A percentile compares a stretch with the other conserved stretches of the same genome.
These are phyloP conservation scores for Ephemerocybe angulata DNA, from an alignment of 768 basidiomycete species.

Conservation along the genomic window DNA sequence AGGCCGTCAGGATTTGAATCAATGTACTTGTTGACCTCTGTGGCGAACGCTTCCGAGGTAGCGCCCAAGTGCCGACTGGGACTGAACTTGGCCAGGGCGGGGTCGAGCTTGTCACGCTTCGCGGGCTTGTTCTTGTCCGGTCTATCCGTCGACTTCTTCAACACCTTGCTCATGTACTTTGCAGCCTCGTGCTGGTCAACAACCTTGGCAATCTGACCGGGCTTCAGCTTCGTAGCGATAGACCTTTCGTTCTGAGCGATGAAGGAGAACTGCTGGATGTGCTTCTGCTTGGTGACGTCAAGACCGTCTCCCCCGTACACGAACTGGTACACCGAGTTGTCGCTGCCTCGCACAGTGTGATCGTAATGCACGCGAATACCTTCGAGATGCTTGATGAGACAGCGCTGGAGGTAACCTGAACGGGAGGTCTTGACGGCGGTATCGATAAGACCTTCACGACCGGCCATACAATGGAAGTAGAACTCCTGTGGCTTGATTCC, in stretches of 20 bases:
- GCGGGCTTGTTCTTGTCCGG: slow-evolving; percentile 38
- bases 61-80: slow-evolving; percentile 82
- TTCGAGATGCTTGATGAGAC: slow-evolving; percentile 97
- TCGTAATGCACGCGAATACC: slow-evolving; percentile 97
- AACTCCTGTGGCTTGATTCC: slow-evolving; percentile 98
- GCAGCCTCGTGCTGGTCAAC: slow-evolving; percentile 67
- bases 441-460: slow-evolving; percentile 97
- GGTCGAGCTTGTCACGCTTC: slow-evolving; percentile 61
- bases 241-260: slow-evolving; percentile 82
- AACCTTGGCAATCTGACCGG: slow-evolving; percentile 50
- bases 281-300: slow-evolving; percentile 96
- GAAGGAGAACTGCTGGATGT: slow-evolving; percentile 91
- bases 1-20: slow-evolving; percentile 63
- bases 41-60: slow-evolving; percentile 90
- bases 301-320: slow-evolving; percentile 94
- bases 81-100: slow-evolving; percentile 69
- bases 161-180: slow-evolving; percentile 83
- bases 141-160: slow-evolving; percentile 65
- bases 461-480: slow-evolving; percentile 99
- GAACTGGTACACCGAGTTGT: slow-evolving; percentile 92
- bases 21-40: slow-evolving; percentile 73
- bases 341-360: slow-evolving; percentile 94
- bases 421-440: slow-evolving; percentile 99
- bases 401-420: slow-evolving; percentile 96
- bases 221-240: slow-evolving; percentile 68